Base-by-base conservation (phyloP, 2,329 filamentous ascomycete genomes). In the Didymella lethalis region DNA sequence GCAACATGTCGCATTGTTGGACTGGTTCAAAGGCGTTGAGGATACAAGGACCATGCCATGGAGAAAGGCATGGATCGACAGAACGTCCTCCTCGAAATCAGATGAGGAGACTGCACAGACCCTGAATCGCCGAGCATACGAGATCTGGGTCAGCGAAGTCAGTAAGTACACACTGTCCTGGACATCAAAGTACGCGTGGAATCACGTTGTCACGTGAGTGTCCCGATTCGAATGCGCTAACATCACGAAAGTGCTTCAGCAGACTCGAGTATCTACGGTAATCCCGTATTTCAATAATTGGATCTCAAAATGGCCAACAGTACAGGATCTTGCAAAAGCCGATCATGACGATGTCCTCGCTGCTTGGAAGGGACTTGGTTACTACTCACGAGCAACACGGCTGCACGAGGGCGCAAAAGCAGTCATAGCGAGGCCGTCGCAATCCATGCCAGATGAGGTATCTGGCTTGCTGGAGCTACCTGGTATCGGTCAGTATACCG, bases 111-210 rank as follows among this genome's bases (percentile, higher is more conserved):
- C 61, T 48, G 11, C 46, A 57, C n/a, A 72, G 23, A 4, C 71
- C 2, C 77, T 88, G 11, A 82, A 83, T 57, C 80, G 77, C 29
- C 82, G 86, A 47, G 86, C 86, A 2, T 89, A 89, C 75, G 82
- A 88, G 70, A 86, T 89, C 46, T 88, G 86, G 85, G 87, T 89
- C 68, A 86, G 83, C 67, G 86, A 89, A 75, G 84, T 88, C 64
- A 89, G 73, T 76, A 62, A 72, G 73, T 75, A 18, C 46, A 6
- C n/a, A 28, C 31, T 28, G 4, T 16, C n/a, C 12, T 26, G 12
- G 28, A 4, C 2, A 20, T 4, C 18, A 14, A 40, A 45, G 31
- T 23, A 43, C 28, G 29, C 38, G 34, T 46, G 32, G n/a, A 36
- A 49, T 60, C 61, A 62, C 64, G 61, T 16, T 23, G 43, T 66